Percentiles rank a stretch among this genome's conserved stretches.
These are phyloP conservation scores for Talaromyces sp. DNA, from an alignment of 2,329 filamentous ascomycete genomes.

Conservation along the genomic window DNA sequence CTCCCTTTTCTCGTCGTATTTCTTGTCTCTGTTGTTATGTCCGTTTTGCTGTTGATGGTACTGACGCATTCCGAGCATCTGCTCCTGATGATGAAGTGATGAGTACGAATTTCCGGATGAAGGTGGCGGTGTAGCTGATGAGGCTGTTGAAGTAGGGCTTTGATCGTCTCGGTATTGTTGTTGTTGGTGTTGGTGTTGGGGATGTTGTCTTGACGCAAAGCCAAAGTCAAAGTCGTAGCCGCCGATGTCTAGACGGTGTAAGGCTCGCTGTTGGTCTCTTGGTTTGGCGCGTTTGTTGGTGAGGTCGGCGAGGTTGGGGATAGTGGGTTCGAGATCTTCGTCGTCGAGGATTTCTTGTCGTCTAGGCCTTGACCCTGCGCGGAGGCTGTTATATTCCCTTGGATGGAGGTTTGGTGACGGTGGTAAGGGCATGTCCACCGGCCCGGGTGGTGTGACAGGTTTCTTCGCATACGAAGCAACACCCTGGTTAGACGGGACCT, in stretches of 20 bases:
- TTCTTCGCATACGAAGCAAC: background rate
- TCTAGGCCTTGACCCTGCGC: background rate
- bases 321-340: background rate
- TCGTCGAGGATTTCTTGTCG: background rate
- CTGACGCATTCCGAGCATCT: background rate
- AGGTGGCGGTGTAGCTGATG: background rate
- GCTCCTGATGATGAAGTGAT: conserved; percentile 4
- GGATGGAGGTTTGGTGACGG: conserved; percentile 2
- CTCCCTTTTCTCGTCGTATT: background rate
- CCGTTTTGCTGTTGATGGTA: background rate
- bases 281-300: background rate
- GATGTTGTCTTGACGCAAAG: background rate
- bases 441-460: background rate
- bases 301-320: background rate
- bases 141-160: background rate
- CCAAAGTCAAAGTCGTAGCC: conserved; percentile 12
- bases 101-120: conserved; percentile 1
- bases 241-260: background rate
- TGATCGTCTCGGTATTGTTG: background rate
- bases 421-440: conserved; percentile 6
- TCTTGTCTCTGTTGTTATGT: background rate
- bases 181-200: background rate
- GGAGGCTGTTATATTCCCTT: background rate
- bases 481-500: background rate
- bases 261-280: background rate